Evolutionary conservation across 2,329 filamentous ascomycete species (phyloP), one percentile per base, ranked within the genome.

Genomic region (Chaetothyriales sp.): DNA sequence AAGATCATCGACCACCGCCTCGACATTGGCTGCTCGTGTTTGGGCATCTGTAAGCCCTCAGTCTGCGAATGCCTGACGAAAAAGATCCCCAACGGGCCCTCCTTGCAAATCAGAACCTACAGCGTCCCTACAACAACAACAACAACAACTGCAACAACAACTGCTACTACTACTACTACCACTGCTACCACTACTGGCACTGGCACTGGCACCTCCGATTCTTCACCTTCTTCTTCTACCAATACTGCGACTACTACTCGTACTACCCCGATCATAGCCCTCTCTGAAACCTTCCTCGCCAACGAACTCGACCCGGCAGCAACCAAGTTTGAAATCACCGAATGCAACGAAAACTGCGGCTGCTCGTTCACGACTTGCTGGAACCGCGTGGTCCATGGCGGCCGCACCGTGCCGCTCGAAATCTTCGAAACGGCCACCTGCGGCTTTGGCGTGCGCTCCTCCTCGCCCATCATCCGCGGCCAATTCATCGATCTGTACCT

Each of bases 401-500:
- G 70, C 0, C 61, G 71, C 4, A 67, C 62, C 1, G 56, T 73
- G 1, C 58, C 60, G 1, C 53, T 73, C 0, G 66, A 73, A 45
- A 69, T 73, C 5, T 73, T 73, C 46, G 53, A 69, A 44, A 72
- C 71, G 0, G 60, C 61, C 0, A 55, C 58, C 25, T 66, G 70
- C 48, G 71, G 71, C 1, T 71, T 72, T 40, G 69, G 70, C 5
- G 63, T 73, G 6, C 67, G 70, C 2, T 71, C 68, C 0, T 62
- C 58, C 0, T 51, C 53, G 7, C 61, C 68, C 18, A 69, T 73
- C 45, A 56, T 63, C 28, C 60, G 63, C 1, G 71, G 71, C 0
- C 70, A 73, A 54, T 73, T 71, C 46, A 71, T 73, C 48, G 70
- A 73, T 48, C 60, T 61, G 7, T 73, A 73, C 51, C 64, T 71